Base-by-base conservation (phyloP, 441 rosid genomes). In the Gossypium gossypioides region DNA sequence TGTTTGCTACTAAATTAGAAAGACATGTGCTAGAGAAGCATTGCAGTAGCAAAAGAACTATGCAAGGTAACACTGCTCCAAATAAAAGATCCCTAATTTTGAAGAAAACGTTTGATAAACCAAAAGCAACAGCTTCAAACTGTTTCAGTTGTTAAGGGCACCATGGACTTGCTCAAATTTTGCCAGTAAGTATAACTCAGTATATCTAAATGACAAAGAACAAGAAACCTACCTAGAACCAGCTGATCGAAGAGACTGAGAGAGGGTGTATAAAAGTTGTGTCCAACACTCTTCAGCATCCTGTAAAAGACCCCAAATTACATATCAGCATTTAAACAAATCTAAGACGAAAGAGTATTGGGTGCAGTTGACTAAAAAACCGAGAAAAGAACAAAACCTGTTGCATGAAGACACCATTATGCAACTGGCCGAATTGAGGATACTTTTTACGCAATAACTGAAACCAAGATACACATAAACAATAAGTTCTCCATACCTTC, bases 251-350 rank as follows among this genome's bases (percentile, higher is more conserved):
- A 93, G 89, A 67, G 96, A 87, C 80, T 86, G 97, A 16, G 97
- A 91, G 71, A 91, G 89, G 19, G 97, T 89, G 79, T 88, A 91
- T 34, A 93, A 72, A 75, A 93, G 90, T 73, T 93, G 98, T 2
- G 97, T 85, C 98, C 97, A 93, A 77, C 98, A 93, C 79, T 91
- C 98, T 80, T 93, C 98, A 74, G 98, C 98, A 82, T 93, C 98
- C 97, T 91, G 87, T 78, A 44, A 70, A 4, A 71, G 5, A 73
- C 52, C 72, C 68, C 74, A 71, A 61, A 56, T 68, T 51, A 70
- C 5, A 78, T 71, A 75, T 73, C 68, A 80, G 66, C 54, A 64
- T 27, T 16, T 27, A 59, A 74, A 68, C 27, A 68, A 24, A 51
- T 25, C 55, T 56, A 51, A 57, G 62, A 65, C 40, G 34, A 29